phyloP scores from a whole-genome alignment of 2,329 filamentous ascomycete genomes.

The Paraphaeosphaeria minitans region DNA sequence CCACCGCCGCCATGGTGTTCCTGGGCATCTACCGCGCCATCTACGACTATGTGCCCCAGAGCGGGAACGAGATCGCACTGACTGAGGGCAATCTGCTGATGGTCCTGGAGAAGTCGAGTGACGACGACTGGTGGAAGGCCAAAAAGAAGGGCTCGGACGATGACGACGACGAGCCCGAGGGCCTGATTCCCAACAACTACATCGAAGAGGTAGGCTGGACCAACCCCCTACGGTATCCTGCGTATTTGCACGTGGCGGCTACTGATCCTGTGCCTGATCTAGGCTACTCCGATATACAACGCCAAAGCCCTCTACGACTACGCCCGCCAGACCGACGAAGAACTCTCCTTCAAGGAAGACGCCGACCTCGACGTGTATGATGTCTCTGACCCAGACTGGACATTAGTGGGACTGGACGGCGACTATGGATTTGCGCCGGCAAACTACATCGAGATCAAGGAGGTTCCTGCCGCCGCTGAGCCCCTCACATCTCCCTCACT shows the following conservation, averaged over 20 bases:
- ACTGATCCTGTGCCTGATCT: slow-evolving; percentile 9
- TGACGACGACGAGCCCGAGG: slow-evolving; percentile 89
- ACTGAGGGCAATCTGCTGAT: slow-evolving; percentile 87
- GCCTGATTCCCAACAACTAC: slow-evolving; percentile 92
- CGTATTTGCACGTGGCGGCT: slow-evolving; percentile 4
- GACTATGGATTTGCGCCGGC: slow-evolving; percentile 94
- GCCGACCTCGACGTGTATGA: slow-evolving; percentile 84
- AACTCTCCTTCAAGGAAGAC: slow-evolving; percentile 94
- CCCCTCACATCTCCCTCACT: slow-evolving; percentile 53
- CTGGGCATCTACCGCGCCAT: slow-evolving; percentile 86
- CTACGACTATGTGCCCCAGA: slow-evolving; percentile 91
- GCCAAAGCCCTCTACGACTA: slow-evolving; percentile 99
- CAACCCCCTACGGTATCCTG: not conserved
- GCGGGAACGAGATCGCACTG: slow-evolving; percentile 83
- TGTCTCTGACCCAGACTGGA: slow-evolving; percentile 93
- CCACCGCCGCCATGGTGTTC: slow-evolving; percentile 73
- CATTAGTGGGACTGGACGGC: slow-evolving; percentile 79
- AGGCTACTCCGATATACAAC: slow-evolving; percentile 69
- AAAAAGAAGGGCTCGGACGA: slow-evolving; percentile 82
- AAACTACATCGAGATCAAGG: slow-evolving; percentile 86
- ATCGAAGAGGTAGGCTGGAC: slow-evolving; percentile 77
- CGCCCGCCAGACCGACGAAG: slow-evolving; percentile 94
- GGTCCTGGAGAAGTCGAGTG: slow-evolving; percentile 76
- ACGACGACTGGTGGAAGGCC: slow-evolving; percentile 91
- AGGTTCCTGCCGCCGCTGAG: slow-evolving; percentile 50